phyloP scores from a whole-genome alignment of 2,329 filamentous ascomycete genomes.

The Coniella vitis region DNA sequence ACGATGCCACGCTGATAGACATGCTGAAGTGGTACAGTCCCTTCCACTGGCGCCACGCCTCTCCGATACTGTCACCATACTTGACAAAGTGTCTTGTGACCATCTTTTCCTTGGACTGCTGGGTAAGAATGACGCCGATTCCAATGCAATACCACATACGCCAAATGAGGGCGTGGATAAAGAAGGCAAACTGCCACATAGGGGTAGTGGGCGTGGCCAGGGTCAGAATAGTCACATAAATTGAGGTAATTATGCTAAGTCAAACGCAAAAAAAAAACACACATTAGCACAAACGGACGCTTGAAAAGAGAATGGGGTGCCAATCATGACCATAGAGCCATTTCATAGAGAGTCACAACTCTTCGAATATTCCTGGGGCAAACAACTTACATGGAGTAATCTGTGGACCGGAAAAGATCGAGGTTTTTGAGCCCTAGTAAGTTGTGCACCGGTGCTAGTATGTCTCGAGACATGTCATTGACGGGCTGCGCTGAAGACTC shows the following conservation, averaged over 20 bases:
- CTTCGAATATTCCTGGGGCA: too few species aligned
- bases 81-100: conserved; percentile 99
- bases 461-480: conserved; percentile 17
- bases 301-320: background rate
- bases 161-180: conserved; percentile 74
- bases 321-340: too few species aligned
- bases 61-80: conserved; percentile 80
- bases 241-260: conserved; percentile 54
- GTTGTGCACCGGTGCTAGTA: conserved; percentile 68
- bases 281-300: too few species aligned
- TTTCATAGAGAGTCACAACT: too few species aligned
- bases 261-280: too few species aligned
- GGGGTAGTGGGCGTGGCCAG: conserved; percentile 71
- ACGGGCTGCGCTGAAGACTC: conserved; percentile 21
- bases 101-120: conserved; percentile 82
- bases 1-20: conserved; percentile 81
- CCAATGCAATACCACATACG: conserved; percentile 88
- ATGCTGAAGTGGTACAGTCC: conserved; percentile 90
- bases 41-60: conserved; percentile 98
- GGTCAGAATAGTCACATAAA: conserved; percentile 69
- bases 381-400: conserved; percentile 59
- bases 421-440: conserved; percentile 77
- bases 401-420: conserved; percentile 81
- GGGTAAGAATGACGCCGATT: conserved; percentile 75
- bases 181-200: conserved; percentile 70